Evolutionary conservation across 192 early-diverging fungal genomes (phyloP), one percentile per base, ranked within the genome.

Genomic region (Podila verticillata): DNA sequence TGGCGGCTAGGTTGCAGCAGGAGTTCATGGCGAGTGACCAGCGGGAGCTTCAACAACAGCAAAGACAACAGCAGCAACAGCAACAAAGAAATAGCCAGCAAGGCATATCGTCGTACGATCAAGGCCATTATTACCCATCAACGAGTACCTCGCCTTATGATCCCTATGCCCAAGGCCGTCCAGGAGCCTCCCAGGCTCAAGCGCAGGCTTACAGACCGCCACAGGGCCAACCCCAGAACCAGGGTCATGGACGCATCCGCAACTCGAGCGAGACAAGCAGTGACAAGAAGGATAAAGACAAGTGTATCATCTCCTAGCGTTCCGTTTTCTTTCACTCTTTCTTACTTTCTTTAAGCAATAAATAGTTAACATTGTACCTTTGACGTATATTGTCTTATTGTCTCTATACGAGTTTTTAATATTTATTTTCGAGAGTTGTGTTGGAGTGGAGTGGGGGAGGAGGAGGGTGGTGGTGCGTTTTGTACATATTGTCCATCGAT

Each of bases 191-290:
- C 22, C 51, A 54, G 17, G 48, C 4, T 48, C 51, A 54, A 54
- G 6, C 51, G 9, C 51, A 54, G 22, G 22, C 51, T 7, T 7
- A 51, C 17, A 12, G 51, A 26, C 51, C 51, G 20, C 51, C 51
- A 7, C 51, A 54, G 2, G 24, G n/a, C 1, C 24, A 44, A 44
- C 12, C 2, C 10, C 51, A 54, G 17, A 26, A 7, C 51, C 20
- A 24, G 26, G 68, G 63, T 8, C 57, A 80, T 56, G 24, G 20
- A 22, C 70, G 70, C 22, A 22, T 47, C 30, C 70, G 70, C 0
- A 65, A 65, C 29, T 72, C 77, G 48, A 80, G 77, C 29, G 68
- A 72, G 5, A 54, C 56, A 26, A 72, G 75, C 49, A 72, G 75
- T 49, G 66, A 70, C 13, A 26, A 48, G 5, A 64, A 63, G 36